Percentiles rank a stretch among this genome's conserved stretches.
Evolutionary conservation across 768 basidiomycete species (phyloP).

Genomic region (Suillus paluster): DNA sequence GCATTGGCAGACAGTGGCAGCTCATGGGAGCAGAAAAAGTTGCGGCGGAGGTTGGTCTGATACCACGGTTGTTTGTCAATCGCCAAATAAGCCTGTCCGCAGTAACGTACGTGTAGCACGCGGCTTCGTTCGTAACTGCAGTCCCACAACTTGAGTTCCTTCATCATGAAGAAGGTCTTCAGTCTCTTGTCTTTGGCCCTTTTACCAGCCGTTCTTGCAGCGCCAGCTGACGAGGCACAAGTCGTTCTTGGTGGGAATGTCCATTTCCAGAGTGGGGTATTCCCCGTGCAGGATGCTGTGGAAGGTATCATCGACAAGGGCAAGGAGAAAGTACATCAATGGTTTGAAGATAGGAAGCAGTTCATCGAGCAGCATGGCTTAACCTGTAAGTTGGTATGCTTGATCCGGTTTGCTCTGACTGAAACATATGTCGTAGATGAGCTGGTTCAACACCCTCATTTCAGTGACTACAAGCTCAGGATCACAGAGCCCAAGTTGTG

Average conservation of each 20-base stretch:
- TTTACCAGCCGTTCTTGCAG: constrained; percentile 41
- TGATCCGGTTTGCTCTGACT: background rate
- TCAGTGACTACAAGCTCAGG: constrained; percentile 59
- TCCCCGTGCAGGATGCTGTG: constrained; percentile 48
- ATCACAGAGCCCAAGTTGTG: constrained; percentile 74
- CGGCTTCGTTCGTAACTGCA: background rate
- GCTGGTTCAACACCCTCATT: constrained; percentile 57
- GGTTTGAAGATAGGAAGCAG: constrained; percentile 64
- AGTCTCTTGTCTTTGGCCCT: constrained; percentile 38
- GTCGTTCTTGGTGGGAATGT: constrained; percentile 42
- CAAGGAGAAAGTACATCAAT: constrained; percentile 59
- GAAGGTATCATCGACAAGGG: constrained; percentile 44
- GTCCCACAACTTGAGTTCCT: background rate
- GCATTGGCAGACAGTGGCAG: background rate
- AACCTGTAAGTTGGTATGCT: constrained; percentile 56
- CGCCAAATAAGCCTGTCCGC: background rate
- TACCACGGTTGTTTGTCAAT: background rate
- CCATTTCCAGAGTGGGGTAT: constrained; percentile 19
- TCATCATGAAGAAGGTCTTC: constrained; percentile 44
- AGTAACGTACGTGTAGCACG: background rate
- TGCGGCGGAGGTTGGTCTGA: too few relatives aligned
- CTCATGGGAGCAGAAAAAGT: too few relatives aligned
- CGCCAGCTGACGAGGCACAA: constrained; percentile 47
- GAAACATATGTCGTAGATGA: constrained; percentile 48
- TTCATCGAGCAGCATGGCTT: constrained; percentile 75